These are phyloP conservation scores for Monosporascus sp. DNA, from an alignment of 2,329 filamentous ascomycete species.

Conservation along the genomic window DNA sequence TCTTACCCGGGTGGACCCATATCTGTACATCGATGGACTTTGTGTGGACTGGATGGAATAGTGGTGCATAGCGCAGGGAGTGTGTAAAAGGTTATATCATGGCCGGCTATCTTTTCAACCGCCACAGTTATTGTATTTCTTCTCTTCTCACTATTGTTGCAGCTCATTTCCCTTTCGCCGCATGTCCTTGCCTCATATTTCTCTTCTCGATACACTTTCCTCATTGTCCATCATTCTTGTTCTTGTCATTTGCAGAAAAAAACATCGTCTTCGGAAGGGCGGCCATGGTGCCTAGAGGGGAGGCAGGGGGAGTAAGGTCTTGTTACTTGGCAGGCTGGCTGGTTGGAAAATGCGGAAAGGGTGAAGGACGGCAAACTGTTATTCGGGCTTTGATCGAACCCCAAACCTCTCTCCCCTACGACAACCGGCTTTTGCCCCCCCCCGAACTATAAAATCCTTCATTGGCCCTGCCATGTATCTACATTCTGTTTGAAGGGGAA, in stretches of 20 bases:
- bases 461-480: no score
- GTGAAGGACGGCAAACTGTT: neutral
- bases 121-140: constrained; percentile 20
- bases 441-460: no score
- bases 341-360: neutral
- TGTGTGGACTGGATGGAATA: constrained; percentile 26
- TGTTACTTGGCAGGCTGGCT: neutral
- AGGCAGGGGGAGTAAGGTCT: constrained; percentile 1
- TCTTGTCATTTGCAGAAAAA: constrained; percentile 11
- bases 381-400: neutral
- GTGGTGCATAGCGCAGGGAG: constrained; percentile 32
- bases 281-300: constrained; percentile 1
- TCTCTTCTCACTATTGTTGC: constrained; percentile 16
- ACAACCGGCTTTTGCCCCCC: no score
- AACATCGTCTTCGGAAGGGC: neutral
- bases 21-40: constrained; percentile 22
- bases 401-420: neutral
- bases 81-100: constrained; percentile 27
- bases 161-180: constrained; percentile 11
- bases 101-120: constrained; percentile 26
- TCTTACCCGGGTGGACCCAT: constrained; percentile 19
- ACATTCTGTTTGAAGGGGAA: no score
- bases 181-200: constrained; percentile 11
- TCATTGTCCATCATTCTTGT: constrained; percentile 10
- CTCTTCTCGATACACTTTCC: constrained; percentile 11